A percentile compares a stretch with the other conserved stretches of the same genome.
phyloP scores from a whole-genome alignment of 306 rosid genomes.

The Rubus idaeus region DNA sequence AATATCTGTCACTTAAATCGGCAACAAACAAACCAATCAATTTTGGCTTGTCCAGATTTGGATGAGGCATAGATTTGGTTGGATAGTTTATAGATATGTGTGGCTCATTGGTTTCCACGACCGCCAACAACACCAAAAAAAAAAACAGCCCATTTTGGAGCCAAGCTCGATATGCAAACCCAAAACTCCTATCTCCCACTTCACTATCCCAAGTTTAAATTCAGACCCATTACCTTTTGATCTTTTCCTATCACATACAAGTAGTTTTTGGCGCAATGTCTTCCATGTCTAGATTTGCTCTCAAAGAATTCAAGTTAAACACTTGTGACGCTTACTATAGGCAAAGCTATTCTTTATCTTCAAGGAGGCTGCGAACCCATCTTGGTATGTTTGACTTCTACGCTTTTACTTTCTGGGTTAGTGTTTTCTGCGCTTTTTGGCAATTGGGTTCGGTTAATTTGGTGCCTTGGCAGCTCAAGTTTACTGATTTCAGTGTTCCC shows the following conservation, averaged over 20 bases:
- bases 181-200: background rate
- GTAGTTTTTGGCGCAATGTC: slow-evolving; percentile 39
- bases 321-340: slow-evolving; percentile 30
- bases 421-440: background rate
- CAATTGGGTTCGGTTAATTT: slow-evolving; percentile 8
- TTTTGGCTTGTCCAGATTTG: slow-evolving; percentile 1
- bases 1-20: background rate
- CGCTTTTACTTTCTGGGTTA: background rate
- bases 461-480: background rate
- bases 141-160: background rate
- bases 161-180: background rate
- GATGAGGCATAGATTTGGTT: slow-evolving; percentile 17
- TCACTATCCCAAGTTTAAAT: background rate
- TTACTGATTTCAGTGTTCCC: background rate
- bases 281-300: slow-evolving; percentile 50
- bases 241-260: background rate
- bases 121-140: background rate
- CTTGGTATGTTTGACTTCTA: slow-evolving; percentile 43
- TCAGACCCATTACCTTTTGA: background rate
- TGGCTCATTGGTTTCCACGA: slow-evolving; percentile 43
- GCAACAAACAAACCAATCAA: background rate
- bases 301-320: slow-evolving; percentile 42
- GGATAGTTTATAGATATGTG: background rate
- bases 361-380: slow-evolving; percentile 37
- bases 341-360: slow-evolving; percentile 26